These are phyloP conservation scores for Tetracentron sinense DNA, from an alignment of 164 flowering plant species.

Conservation along the genomic window DNA sequence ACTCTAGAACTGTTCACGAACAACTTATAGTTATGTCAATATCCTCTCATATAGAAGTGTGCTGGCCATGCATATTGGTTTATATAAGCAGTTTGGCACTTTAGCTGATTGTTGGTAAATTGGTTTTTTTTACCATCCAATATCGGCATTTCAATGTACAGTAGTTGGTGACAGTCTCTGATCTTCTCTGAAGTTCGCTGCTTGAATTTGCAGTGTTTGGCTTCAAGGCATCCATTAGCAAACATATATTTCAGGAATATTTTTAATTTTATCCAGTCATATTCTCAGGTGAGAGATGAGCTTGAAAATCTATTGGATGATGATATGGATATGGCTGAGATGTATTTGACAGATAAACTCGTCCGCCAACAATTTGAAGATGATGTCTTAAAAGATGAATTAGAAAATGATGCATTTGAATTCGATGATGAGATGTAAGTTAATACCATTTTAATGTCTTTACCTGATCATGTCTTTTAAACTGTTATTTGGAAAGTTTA, in stretches of 20 bases:
- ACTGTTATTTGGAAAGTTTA: neutral
- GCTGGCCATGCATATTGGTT: too few species aligned
- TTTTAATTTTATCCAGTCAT: too few species aligned
- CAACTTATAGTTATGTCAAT: too few species aligned
- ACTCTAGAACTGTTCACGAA: too few species aligned
- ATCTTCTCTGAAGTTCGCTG: neutral
- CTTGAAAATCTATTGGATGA: conserved; percentile 50
- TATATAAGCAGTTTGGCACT: neutral
- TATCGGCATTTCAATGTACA: neutral
- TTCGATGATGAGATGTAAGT: conserved; percentile 27
- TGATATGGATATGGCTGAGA: conserved; percentile 57
- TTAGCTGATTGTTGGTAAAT: neutral
- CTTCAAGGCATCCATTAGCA: neutral
- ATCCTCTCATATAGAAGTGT: too few species aligned
- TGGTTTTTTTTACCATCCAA: neutral
- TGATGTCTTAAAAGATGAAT: conserved; percentile 20
- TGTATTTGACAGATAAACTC: conserved; percentile 57
- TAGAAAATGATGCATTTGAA: conserved; percentile 17
- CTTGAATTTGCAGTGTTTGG: neutral
- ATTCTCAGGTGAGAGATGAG: conserved; percentile 49
- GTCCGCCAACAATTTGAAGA: conserved; percentile 17
- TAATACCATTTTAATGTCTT: neutral
- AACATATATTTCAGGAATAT: too few species aligned
- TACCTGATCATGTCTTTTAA: neutral
- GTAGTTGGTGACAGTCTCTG: neutral